Conservation (phyloP, 2,329 filamentous ascomycete genomes). For the Nannizzia gypsea region DNA sequence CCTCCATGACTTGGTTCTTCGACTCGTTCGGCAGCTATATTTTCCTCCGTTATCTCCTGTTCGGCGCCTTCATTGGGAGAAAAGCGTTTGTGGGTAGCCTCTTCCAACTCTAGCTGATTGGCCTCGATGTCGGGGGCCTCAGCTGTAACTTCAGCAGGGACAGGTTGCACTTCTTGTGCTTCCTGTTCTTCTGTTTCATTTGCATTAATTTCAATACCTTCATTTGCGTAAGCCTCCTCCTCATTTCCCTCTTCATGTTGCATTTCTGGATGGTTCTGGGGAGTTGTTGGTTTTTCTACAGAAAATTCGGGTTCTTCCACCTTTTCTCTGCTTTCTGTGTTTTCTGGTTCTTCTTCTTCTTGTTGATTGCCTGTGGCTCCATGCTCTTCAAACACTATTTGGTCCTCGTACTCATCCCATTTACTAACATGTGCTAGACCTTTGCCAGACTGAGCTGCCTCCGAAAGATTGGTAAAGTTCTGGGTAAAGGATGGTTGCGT, state of each 20-base stretch:
- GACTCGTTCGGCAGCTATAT: background rate
- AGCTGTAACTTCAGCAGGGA: background rate
- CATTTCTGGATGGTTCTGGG: constrained; percentile 16
- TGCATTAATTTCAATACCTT: background rate
- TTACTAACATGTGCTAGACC: constrained; percentile 38
- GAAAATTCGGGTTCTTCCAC: background rate
- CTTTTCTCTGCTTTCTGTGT: background rate
- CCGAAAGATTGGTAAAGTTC: constrained; percentile 41
- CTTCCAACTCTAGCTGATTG: background rate
- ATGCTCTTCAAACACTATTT: background rate
- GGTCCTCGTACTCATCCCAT: constrained; percentile 15
- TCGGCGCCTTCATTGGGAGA: constrained; percentile 9
- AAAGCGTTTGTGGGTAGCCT: background rate
- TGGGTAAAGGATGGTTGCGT: constrained; percentile 44
- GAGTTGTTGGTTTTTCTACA: constrained; percentile 4
- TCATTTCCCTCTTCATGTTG: constrained; percentile 20
- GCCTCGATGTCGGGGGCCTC: background rate
- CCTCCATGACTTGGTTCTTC: background rate
- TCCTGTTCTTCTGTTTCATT: background rate
- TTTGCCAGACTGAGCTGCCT: constrained; percentile 45
- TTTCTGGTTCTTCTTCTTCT: constrained; percentile 7
- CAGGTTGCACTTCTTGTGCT: background rate
- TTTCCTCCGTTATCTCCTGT: constrained; percentile 1
- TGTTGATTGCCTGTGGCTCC: background rate
- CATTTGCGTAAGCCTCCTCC: background rate